phyloP scores from a whole-genome alignment of 2,329 filamentous ascomycete species.

The Aspergillus floridensis region DNA sequence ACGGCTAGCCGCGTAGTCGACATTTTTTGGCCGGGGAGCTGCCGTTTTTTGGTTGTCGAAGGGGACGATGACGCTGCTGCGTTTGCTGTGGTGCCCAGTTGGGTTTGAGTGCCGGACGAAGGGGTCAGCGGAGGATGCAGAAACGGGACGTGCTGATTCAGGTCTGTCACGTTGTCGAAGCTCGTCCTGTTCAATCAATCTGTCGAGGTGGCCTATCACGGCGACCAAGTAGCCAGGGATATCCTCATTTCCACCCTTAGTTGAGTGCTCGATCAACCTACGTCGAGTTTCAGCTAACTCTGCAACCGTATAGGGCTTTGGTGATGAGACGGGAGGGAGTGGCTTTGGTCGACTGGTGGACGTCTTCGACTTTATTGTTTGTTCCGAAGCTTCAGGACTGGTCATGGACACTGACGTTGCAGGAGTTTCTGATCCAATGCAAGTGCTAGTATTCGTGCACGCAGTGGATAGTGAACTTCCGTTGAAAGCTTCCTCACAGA shows the following conservation, averaged over 20 bases:
- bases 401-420: conserved; percentile 45
- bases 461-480: conserved; percentile 57
- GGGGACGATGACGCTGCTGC: conserved; percentile 44
- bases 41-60: not conserved
- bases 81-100: conserved; percentile 50
- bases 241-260: conserved; percentile 43
- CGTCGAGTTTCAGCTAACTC: conserved; percentile 59
- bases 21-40: conserved; percentile 8
- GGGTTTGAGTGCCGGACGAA: conserved; percentile 10
- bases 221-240: conserved; percentile 55
- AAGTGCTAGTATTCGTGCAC: conserved; percentile 42
- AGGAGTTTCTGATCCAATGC: conserved; percentile 51
- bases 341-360: conserved; percentile 36
- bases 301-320: conserved; percentile 52
- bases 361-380: conserved; percentile 16
- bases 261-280: conserved; percentile 54
- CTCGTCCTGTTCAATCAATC: conserved; percentile 50
- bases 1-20: conserved; percentile 8
- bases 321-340: conserved; percentile 42
- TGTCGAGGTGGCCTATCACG: conserved; percentile 60
- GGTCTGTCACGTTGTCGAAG: conserved; percentile 4
- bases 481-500: conserved; percentile 91
- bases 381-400: conserved; percentile 27
- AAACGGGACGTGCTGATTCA: conserved; percentile 8
- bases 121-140: conserved; percentile 16